phyloP scores from a whole-genome alignment of 2,329 filamentous ascomycete genomes.

The Trichoderma semiorbis region DNA sequence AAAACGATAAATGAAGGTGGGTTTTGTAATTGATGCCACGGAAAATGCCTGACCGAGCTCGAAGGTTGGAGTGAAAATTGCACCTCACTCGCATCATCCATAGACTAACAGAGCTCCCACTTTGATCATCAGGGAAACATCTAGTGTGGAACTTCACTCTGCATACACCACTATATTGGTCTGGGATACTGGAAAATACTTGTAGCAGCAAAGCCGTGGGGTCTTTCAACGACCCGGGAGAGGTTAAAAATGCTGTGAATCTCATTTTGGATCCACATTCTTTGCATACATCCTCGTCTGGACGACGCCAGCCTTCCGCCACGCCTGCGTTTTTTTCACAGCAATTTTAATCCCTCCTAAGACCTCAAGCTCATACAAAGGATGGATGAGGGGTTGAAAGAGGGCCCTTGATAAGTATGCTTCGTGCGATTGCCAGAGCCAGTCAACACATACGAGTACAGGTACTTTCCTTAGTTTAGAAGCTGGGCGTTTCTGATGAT shows the following conservation, averaged over 20 bases:
- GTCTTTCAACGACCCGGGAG: background rate
- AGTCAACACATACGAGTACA: too few species aligned
- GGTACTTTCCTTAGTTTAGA: too few species aligned
- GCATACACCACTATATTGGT: background rate
- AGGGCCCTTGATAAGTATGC: too few species aligned
- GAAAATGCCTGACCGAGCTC: background rate
- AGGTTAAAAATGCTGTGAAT: background rate
- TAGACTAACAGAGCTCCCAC: background rate
- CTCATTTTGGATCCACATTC: too few species aligned
- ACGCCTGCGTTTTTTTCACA: too few species aligned
- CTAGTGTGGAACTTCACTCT: background rate
- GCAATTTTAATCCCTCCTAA: too few species aligned
- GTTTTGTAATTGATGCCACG: background rate
- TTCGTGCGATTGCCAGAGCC: too few species aligned
- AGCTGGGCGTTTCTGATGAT: too few species aligned
- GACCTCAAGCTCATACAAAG: too few species aligned
- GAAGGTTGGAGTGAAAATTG: background rate
- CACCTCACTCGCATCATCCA: background rate
- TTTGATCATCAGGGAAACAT: background rate
- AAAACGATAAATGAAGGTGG: background rate
- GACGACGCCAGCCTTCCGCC: too few species aligned
- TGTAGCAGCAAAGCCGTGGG: background rate
- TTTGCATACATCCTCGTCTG: too few species aligned
- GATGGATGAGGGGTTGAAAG: too few species aligned
- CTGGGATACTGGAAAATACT: background rate